Evolutionary conservation across 768 basidiomycete species (phyloP).

Genomic region (Hygrocybe coccinea): DNA sequence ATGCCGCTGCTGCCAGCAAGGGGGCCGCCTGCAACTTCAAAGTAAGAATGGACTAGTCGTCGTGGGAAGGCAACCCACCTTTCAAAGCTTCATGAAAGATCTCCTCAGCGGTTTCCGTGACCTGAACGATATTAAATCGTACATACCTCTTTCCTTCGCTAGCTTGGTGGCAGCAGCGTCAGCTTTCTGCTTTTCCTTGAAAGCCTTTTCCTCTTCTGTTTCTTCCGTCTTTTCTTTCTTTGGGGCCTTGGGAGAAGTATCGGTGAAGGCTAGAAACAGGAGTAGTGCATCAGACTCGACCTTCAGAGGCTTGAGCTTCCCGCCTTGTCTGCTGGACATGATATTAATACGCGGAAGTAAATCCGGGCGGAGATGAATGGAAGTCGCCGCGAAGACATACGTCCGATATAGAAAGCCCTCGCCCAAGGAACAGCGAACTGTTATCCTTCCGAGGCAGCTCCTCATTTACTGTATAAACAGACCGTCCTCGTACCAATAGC

Average conservation of each 20-base stretch:
- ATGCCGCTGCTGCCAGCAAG: slow-evolving; percentile 66
- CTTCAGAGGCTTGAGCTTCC: slow-evolving; percentile 86
- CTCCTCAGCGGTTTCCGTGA: background rate
- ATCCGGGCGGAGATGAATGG: too few relatives aligned
- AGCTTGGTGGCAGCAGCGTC: slow-evolving; percentile 71
- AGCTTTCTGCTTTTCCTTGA: slow-evolving; percentile 73
- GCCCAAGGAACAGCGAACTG: too few relatives aligned
- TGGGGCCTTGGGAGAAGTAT: slow-evolving; percentile 48
- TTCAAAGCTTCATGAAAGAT: slow-evolving; percentile 43
- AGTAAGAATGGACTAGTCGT: background rate
- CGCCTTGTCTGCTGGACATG: slow-evolving; percentile 72
- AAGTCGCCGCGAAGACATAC: too few relatives aligned
- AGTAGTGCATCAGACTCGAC: slow-evolving; percentile 29
- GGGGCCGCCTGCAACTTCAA: slow-evolving; percentile 49
- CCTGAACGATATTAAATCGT: background rate
- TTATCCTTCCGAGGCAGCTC: too few relatives aligned
- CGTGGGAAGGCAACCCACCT: slow-evolving; percentile 32
- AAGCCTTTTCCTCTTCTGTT: slow-evolving; percentile 63
- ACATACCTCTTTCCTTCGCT: slow-evolving; percentile 66
- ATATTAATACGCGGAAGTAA: too few relatives aligned
- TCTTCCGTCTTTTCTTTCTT: slow-evolving; percentile 78
- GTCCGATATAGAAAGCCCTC: too few relatives aligned
- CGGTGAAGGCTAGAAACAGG: slow-evolving; percentile 2
- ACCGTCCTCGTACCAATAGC: too few relatives aligned
- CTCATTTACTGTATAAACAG: too few relatives aligned